phyloP scores from a whole-genome alignment of 2,329 filamentous ascomycete genomes.

The Aspergillus puulaauensis region DNA sequence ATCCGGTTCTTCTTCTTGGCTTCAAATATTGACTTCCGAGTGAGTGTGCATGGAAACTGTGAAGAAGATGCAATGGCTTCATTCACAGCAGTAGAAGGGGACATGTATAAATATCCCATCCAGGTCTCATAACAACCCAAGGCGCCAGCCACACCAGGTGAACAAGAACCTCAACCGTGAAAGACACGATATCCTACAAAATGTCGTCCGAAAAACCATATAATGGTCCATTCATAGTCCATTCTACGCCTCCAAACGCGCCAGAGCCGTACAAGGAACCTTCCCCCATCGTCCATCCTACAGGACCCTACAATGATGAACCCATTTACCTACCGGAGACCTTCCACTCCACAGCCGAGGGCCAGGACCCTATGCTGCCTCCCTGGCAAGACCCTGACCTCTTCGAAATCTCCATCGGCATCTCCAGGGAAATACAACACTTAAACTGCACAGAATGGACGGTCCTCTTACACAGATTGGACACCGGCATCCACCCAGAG shows the following conservation, averaged over 20 bases:
- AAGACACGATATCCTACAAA: not conserved
- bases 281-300: not conserved
- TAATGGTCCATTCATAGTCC: not conserved
- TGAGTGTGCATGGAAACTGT: no score
- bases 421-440: not conserved
- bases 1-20: no score
- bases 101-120: not conserved
- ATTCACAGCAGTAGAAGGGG: not conserved
- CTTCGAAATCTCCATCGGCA: not conserved
- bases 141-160: not conserved
- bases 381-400: not conserved
- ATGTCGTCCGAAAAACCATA: not conserved
- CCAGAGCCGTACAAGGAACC: not conserved
- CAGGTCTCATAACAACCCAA: not conserved
- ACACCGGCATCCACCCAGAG: not conserved
- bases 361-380: not conserved
- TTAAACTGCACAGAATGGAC: not conserved
- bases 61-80: no score
- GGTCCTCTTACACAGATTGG: not conserved
- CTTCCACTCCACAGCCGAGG: no score
- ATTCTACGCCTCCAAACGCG: not conserved
- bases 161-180: no score
- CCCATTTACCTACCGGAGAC: not conserved
- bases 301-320: not conserved
- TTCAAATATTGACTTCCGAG: not conserved